Evolutionary conservation across 805 yeast genomes (phyloP).

Genomic region (Cyberlindnera meyerae): DNA sequence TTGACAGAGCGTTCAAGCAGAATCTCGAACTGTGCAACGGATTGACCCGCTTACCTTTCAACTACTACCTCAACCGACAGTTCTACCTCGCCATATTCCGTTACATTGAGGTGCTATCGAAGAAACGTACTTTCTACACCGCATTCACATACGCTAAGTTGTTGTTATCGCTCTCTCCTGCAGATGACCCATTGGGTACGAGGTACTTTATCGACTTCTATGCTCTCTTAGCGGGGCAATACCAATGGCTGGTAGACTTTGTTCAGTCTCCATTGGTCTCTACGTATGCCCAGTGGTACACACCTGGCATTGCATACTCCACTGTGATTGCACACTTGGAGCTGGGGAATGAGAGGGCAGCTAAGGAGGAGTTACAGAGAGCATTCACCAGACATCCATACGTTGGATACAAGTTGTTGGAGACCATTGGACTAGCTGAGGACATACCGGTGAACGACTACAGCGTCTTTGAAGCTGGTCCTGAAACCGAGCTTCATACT

Average conservation of each 20-base stretch:
- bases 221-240: conserved; percentile 61
- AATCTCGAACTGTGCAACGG: conserved; percentile 51
- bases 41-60: conserved; percentile 68
- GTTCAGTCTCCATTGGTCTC: conserved; percentile 50
- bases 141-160: conserved; percentile 74
- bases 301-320: conserved; percentile 69
- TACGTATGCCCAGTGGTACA: conserved; percentile 60
- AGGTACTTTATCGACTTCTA: conserved; percentile 79
- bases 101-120: conserved; percentile 64
- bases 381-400: conserved; percentile 58
- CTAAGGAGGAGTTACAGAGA: conserved; percentile 39
- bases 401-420: conserved; percentile 47
- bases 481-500: conserved; percentile 35
- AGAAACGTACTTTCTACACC: conserved; percentile 71
- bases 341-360: conserved; percentile 37
- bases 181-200: conserved; percentile 81
- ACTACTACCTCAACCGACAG: conserved; percentile 68
- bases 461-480: conserved; percentile 23
- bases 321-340: conserved; percentile 56
- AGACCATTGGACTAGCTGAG: conserved; percentile 35
- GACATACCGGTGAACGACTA: conserved; percentile 28
- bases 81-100: conserved; percentile 71
- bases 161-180: conserved; percentile 63
- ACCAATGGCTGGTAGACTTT: conserved; percentile 54
- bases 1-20: conserved; percentile 66